Evolutionary conservation across 1,284 basidiomycete species (phyloP), one percentile per base, ranked within the genome.

Genomic region (Ceratobasidium sp.): DNA sequence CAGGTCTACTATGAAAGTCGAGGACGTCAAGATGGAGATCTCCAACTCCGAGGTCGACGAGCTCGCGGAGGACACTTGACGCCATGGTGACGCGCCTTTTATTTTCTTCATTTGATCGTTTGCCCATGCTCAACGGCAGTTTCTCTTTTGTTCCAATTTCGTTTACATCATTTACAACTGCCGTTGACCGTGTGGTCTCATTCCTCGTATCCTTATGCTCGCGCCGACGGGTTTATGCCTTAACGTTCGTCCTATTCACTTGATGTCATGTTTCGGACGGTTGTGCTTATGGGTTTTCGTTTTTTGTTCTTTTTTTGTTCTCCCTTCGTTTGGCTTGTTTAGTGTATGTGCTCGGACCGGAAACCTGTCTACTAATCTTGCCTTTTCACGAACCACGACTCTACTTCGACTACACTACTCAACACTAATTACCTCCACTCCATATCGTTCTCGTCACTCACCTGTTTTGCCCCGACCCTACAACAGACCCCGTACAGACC

Each of bases 161-260:
- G 6, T 39, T 39, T 39, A 6, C 36, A n/a, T n/a, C 23, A 18
- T n/a, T 23, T 14, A 18, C 46, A 8, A 26, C 26, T 23, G 50
- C n/a, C 23, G 50, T 53, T 53, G 50, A 28, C 28, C 26, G 23
- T 21, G 50, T 39, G 36, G 36, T 39, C 14, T 39, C 6, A 39
- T 39, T 53, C 26, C 14, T 26, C 50, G 50, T 53, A 53, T 53
- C 50, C 50, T 53, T 53, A 53, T 53, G 28, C 50, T 53, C 50
- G 50, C 28, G 50, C 50, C 50, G 50, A 53, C 26, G 23, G 50
- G 50, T 21, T 53, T 53, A 53, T 28, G 26, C 26, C 9, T 28
- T 23, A 53, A 53, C 28, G 50, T 53, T 53, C 50, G 50, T 53
- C 50, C 50, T 30, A 26, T 53, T 53, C 26, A 14, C n/a, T 23